phyloP scores from a whole-genome alignment of 2,329 filamentous ascomycete genomes.

The Ophiostoma montium region DNA sequence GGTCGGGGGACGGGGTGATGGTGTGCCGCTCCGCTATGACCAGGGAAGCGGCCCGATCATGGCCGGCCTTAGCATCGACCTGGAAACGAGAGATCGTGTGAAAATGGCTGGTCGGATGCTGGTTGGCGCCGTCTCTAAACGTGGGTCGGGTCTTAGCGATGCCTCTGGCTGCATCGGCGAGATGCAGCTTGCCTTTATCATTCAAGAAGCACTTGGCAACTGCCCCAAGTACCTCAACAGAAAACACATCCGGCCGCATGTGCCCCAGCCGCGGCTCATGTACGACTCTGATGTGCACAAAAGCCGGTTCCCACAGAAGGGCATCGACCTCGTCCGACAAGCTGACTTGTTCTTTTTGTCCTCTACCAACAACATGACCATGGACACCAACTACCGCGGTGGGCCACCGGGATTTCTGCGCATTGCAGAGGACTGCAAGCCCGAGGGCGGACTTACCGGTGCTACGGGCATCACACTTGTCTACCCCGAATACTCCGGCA shows the following conservation, averaged over 20 bases:
- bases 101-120: constrained; percentile 61
- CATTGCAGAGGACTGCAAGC: constrained; percentile 37
- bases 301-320: constrained; percentile 33
- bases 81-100: constrained; percentile 54
- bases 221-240: constrained; percentile 81
- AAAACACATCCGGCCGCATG: constrained; percentile 44
- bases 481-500: constrained; percentile 78
- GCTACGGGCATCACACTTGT: constrained; percentile 39
- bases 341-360: constrained; percentile 71
- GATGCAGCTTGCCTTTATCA: constrained; percentile 46
- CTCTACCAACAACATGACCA: constrained; percentile 48
- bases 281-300: constrained; percentile 20
- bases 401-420: constrained; percentile 62
- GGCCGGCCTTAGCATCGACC: constrained; percentile 46
- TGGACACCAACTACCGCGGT: constrained; percentile 77
- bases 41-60: constrained; percentile 26
- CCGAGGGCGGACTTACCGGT: too few relatives aligned
- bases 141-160: constrained; percentile 7
- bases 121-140: constrained; percentile 39
- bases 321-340: constrained; percentile 42
- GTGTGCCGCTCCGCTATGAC: constrained; percentile 24
- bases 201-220: constrained; percentile 64
- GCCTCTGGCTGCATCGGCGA: constrained; percentile 19
- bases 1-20: constrained; percentile 16
- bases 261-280: constrained; percentile 33